Base-by-base conservation (phyloP, 768 basidiomycete species). In the Piloderma croceum region DNA sequence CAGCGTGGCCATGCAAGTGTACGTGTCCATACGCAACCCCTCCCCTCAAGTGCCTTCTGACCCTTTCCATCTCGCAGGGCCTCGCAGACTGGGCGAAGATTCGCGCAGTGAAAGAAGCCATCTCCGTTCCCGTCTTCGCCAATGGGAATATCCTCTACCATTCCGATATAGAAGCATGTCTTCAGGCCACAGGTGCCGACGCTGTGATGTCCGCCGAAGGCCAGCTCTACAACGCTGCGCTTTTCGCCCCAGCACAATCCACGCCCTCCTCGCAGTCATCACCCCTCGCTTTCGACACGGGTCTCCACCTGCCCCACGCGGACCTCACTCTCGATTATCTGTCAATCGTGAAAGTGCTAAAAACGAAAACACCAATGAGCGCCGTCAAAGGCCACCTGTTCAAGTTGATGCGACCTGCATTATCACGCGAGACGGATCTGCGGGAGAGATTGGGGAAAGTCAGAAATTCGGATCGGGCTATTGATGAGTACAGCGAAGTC, bases 121-220 rank as follows among this genome's bases (percentile, higher is more conserved):
- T 98, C 27, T 79, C 77, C 1, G 77, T 99, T 0, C 94, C 93
- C 3, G 92, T 99, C 4, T 89, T 99, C 58, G 93, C 94, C 0
- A 99, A 99, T 60, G 96, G 94, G 20, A 98, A 97, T 59, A 78
- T 97, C 44, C 78, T 97, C 9, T 90, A 82, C 58, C 75, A 83
- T 31, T 72, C 78, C 15, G 93, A 98, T 60, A 76, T 96, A 34
- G 70, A 73, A 37, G 65, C 69, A 9, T 96, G 92, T 60, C 64
- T 99, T 23, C 73, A 75, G 18, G 76, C 77, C 36, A 99, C 96
- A 0, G 90, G 91, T 11, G 84, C 80, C 5, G 90, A 96, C 53
- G 94, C 80, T 0, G 81, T 98, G 42, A 94, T 97, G 92, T 82
- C 80, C 31, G 94, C 93, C 1, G 94, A 96, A 64, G 93, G 90